Base-by-base conservation (phyloP, 108 stramenopile species). In the Heterococcus sp. region DNA sequence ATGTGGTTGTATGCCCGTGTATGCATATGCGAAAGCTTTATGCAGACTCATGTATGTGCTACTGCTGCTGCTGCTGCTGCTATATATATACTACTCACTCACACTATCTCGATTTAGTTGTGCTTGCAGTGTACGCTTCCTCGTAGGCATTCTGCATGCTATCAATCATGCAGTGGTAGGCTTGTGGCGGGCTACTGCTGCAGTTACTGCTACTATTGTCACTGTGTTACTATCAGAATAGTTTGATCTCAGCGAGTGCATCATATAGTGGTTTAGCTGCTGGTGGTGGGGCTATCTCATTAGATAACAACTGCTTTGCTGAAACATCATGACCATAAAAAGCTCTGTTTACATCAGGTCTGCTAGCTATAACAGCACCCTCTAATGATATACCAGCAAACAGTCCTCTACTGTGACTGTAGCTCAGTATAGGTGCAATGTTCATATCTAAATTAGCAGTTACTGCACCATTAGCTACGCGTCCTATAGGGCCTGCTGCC, bases 381-480 rank as follows among this genome's bases (percentile, higher is more conserved):
- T 95, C 95, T 68, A 98, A 75, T 14, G 93, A 93, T 32, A 95
- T 84, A 1, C 97, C 97, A 0, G 92, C 94, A 76, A 96, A 98
- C 27, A 98, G 74, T 26, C 97, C 97, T 75, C 95, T 92, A 68
- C 91, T 90, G 31, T 94, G 86, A n/a, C 95, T 93, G 83, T 95
- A 96, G 32, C 95, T 94, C 4, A 93, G 93, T 3, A 94, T 93
- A 38, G 93, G 75, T 2, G 72, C 70, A 28, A 85, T 85, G 82
- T 88, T 88, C 30, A 69, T 69, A 71, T 87, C 89, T 1, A 90
- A 89, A 3, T 78, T 72, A 3, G 83, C 66, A 29, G 88, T 71
- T 5, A 95, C 83, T 71, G 95, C 92, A 4, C 91, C 95, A 73
- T 93, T 94, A 5, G 93, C 86, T 2, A 91, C 89, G 26, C 97